Evolutionary conservation across 106 monocot species (phyloP).

Genomic region (Dendrobium nobile): DNA sequence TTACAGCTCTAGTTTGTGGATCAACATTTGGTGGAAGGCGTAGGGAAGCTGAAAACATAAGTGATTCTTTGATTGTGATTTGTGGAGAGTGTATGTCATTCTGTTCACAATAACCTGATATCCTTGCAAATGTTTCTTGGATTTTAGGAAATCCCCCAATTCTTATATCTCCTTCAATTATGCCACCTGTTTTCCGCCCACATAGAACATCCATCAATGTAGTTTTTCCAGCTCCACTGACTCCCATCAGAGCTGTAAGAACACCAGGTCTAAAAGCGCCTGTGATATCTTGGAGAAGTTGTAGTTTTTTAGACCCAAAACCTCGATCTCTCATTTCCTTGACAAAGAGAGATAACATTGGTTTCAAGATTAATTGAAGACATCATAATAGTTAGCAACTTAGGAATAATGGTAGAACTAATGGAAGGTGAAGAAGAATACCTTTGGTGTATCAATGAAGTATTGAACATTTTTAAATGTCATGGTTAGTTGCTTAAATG

Average conservation of each 20-base stretch:
- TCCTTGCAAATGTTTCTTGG: slow-evolving; percentile 38
- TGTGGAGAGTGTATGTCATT: slow-evolving; percentile 47
- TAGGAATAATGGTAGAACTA: not conserved
- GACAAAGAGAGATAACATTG: not conserved
- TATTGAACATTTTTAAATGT: slow-evolving; percentile 26
- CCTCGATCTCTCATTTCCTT: slow-evolving; percentile 36
- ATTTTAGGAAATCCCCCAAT: slow-evolving; percentile 45
- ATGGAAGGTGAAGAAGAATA: not conserved
- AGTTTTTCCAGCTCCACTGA: slow-evolving; percentile 54
- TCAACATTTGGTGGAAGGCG: slow-evolving; percentile 26
- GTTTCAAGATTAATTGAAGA: not conserved
- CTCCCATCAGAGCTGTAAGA: slow-evolving; percentile 42
- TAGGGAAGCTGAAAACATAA: slow-evolving; percentile 35
- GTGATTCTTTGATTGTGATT: slow-evolving; percentile 39
- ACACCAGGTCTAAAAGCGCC: slow-evolving; percentile 40
- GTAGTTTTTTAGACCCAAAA: slow-evolving; percentile 17
- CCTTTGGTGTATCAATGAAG: slow-evolving; percentile 21
- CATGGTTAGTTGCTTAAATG: slow-evolving; percentile 15
- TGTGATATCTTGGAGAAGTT: slow-evolving; percentile 35
- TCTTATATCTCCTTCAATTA: slow-evolving; percentile 45
- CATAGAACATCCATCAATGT: slow-evolving; percentile 52
- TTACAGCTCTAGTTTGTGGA: slow-evolving; percentile 25
- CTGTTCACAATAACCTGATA: slow-evolving; percentile 53
- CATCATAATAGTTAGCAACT: not conserved
- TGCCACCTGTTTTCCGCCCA: slow-evolving; percentile 42